Base-by-base conservation (phyloP, 148 eudicot genomes). In the Nyssa sinensis region DNA sequence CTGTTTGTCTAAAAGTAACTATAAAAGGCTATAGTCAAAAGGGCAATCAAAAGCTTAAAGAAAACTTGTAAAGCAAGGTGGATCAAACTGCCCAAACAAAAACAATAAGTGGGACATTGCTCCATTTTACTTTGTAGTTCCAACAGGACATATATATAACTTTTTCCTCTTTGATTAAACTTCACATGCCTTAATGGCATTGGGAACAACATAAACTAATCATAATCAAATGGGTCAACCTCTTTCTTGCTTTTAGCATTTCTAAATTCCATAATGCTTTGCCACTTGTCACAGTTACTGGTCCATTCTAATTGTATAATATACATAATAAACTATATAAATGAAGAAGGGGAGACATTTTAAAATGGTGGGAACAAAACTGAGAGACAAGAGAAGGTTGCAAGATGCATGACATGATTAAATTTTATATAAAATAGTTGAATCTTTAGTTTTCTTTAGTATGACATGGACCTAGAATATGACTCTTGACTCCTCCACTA, bases 401-500 rank as follows among this genome's bases (percentile, higher is more conserved):
- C 75, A 79, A 75, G 71, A 64, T 64, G 74, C 32, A 14, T 25
- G 0, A 27, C 9, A 71, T 59, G n/a, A 68, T 72, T 61, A n/a
- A n/a, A n/a, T n/a, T n/a, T n/a, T n/a, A n/a, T n/a, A 66, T 24
- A 37, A n/a, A n/a, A n/a, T n/a, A n/a, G n/a, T n/a, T n/a, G n/a
- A n/a, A n/a, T n/a, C n/a, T n/a, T n/a, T n/a, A n/a, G n/a, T n/a
- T n/a, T n/a, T n/a, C n/a, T n/a, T n/a, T n/a, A 67, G 75, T 72
- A 64, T 80, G 82, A 79, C 84, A 69, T 79, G 72, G 75, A 77
- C 82, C 37, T 73, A 79, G 81, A 71, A 78, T 83, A 79, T 77
- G 83, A 87, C 87, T 76, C 84, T 88, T 86, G 94, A 90, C 94
- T 84, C 82, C 30, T 81, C 87, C 94, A 86, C 90, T 84, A 80